Percentiles rank a stretch among this genome's conserved stretches.
Conservation (phyloP, 2,329 filamentous ascomycete genomes). For the Thielaviopsis ethacetica region DNA sequence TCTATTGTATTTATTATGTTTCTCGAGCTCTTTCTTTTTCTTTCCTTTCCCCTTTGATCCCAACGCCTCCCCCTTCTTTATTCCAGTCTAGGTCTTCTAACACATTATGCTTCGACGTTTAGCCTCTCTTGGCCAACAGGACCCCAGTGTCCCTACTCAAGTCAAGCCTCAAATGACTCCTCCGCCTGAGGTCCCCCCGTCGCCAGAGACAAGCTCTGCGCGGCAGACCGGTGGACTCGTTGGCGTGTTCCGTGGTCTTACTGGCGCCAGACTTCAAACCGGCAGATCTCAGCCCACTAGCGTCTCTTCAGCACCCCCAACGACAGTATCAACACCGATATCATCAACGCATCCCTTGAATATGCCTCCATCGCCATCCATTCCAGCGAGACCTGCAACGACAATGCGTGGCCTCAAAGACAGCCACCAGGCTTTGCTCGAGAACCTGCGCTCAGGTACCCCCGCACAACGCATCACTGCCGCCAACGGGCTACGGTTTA, state of each 20-base stretch:
- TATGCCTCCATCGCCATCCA: slow-evolving; percentile 2
- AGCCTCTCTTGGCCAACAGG: slow-evolving; percentile 28
- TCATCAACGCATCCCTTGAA: not conserved
- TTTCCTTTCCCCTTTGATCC: not conserved
- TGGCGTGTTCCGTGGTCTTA: slow-evolving; percentile 47
- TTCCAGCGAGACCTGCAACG: slow-evolving; percentile 16
- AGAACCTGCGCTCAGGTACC: slow-evolving; percentile 35
- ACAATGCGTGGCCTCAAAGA: slow-evolving; percentile 29
- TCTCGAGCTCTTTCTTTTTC: not conserved
- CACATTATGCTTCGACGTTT: slow-evolving; percentile 28
- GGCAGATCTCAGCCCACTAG: slow-evolving; percentile 32
- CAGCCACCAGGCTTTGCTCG: slow-evolving; percentile 37
- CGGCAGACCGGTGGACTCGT: slow-evolving; percentile 34
- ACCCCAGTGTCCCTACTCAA: slow-evolving; percentile 20
- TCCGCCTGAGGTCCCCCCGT: slow-evolving; percentile 38
- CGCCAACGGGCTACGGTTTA: slow-evolving; percentile 37
- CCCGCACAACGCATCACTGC: slow-evolving; percentile 39
- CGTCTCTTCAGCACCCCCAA: slow-evolving; percentile 20
- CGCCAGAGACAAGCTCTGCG: slow-evolving; percentile 34
- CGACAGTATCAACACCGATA: not conserved
- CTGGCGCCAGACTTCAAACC: slow-evolving; percentile 30
- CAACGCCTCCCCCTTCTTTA: slow-evolving; percentile 4
- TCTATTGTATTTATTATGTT: not conserved
- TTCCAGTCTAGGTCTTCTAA: slow-evolving; percentile 10
- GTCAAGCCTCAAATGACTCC: slow-evolving; percentile 39